Evolutionary conservation across 306 rosid species (phyloP).

Genomic region (Quercus dentata): DNA sequence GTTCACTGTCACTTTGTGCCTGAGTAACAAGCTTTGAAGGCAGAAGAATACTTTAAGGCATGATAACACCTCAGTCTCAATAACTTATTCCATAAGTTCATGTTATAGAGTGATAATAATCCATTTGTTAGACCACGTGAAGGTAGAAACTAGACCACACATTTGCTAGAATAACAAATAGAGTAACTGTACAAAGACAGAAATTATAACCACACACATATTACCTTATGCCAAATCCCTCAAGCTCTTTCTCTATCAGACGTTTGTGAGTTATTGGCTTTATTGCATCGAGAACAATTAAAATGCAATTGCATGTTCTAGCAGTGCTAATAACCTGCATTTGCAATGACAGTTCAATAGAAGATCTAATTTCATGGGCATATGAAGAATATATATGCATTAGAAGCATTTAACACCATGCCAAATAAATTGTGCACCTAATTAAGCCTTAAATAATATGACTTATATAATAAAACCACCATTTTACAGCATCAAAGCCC

Average conservation of each 20-base stretch:
- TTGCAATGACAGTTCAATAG: slow-evolving; percentile 22
- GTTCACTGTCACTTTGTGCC: background rate
- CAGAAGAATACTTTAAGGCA: background rate
- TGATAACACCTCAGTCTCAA: background rate
- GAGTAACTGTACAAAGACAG: background rate
- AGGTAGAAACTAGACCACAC: background rate
- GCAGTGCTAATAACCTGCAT: slow-evolving; percentile 97
- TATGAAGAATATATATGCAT: slow-evolving; percentile 1
- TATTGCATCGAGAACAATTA: slow-evolving; percentile 97
- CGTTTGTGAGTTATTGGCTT: slow-evolving; percentile 99
- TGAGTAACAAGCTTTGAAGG: background rate
- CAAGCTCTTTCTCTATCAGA: slow-evolving; percentile 93
- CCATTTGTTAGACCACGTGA: background rate
- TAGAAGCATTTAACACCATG: slow-evolving; percentile 7
- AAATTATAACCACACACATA: slow-evolving; percentile 17
- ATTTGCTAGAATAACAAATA: background rate
- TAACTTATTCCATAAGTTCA: background rate
- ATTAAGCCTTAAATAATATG: background rate
- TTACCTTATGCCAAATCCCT: slow-evolving; percentile 99
- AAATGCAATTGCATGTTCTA: slow-evolving; percentile 96
- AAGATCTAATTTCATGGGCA: slow-evolving; percentile 2
- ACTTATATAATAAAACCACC: background rate
- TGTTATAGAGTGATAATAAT: background rate
- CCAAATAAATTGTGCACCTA: background rate
- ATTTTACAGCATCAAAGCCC: background rate